Conservation (phyloP, 495 filamentous ascomycete species). For the Penicillium pancosmium region DNA sequence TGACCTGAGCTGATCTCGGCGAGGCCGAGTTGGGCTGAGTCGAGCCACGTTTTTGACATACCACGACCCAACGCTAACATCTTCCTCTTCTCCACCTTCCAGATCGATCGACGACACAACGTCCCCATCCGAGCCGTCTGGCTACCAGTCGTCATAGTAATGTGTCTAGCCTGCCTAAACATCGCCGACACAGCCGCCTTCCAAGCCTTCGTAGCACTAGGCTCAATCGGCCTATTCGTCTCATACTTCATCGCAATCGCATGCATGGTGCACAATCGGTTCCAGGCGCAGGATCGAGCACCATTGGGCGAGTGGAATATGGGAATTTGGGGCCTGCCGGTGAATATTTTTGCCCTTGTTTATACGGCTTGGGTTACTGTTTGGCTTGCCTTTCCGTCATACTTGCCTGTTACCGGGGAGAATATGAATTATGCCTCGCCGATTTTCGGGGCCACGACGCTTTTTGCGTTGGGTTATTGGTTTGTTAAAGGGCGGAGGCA, state of each 20-base stretch:
- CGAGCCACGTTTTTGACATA: neutral
- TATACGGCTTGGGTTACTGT: slow-evolving; percentile 27
- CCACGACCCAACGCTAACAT: neutral
- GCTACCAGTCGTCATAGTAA: slow-evolving; percentile 48
- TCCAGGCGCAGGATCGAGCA: neutral
- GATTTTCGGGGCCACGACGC: slow-evolving; percentile 24
- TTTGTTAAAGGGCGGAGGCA: slow-evolving; percentile 22
- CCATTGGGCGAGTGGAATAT: slow-evolving; percentile 25
- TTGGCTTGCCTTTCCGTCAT: slow-evolving; percentile 28
- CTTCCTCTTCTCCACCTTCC: neutral
- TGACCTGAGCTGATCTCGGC: too few species aligned
- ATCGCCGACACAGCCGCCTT: slow-evolving; percentile 56
- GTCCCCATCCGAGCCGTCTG: slow-evolving; percentile 48
- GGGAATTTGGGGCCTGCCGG: slow-evolving; percentile 23
- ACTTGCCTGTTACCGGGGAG: slow-evolving; percentile 26
- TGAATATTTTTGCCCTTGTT: slow-evolving; percentile 29
- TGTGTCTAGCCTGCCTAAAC: slow-evolving; percentile 56
- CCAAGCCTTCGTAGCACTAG: slow-evolving; percentile 53
- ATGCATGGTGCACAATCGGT: slow-evolving; percentile 42
- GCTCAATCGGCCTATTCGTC: slow-evolving; percentile 40
- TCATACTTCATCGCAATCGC: slow-evolving; percentile 45
- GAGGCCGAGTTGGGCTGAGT: too few species aligned
- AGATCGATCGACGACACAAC: slow-evolving; percentile 34
- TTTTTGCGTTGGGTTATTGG: slow-evolving; percentile 29
- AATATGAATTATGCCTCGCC: slow-evolving; percentile 33